A percentile compares a stretch with the other conserved stretches of the same genome.
phyloP scores from a whole-genome alignment of 1,139 yeast species.

The Blastobotrys petasosporus region DNA sequence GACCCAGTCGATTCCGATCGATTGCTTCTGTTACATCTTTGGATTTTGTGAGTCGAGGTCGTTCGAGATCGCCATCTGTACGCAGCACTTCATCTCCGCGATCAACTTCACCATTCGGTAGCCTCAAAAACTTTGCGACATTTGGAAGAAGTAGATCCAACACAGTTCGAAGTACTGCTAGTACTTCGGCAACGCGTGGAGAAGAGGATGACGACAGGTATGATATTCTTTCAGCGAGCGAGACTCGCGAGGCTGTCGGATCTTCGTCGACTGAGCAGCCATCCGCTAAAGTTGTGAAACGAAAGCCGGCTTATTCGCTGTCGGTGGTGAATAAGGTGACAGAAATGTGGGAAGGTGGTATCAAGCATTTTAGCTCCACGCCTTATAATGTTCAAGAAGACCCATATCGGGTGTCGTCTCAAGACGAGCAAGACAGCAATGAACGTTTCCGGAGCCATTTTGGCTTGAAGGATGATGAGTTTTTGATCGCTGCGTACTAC shows the following conservation, averaged over 20 bases:
- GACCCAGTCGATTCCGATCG: too few relatives aligned
- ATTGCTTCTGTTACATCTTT: too few relatives aligned
- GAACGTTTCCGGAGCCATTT: slow-evolving; percentile 58
- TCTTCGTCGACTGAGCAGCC: not conserved
- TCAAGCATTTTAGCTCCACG: slow-evolving; percentile 51
- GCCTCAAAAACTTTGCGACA: too few relatives aligned
- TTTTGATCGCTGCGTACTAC: slow-evolving; percentile 62
- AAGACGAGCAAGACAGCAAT: slow-evolving; percentile 44
- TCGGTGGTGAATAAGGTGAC: slow-evolving; percentile 37
- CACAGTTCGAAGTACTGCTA: too few relatives aligned
- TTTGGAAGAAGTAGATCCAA: too few relatives aligned
- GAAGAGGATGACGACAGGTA: slow-evolving; percentile 12
- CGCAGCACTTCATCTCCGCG: too few relatives aligned
- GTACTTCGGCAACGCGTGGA: not conserved
- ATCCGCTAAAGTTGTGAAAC: not conserved
- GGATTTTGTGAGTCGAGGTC: too few relatives aligned
- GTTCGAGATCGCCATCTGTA: too few relatives aligned
- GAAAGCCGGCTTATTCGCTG: slow-evolving; percentile 13
- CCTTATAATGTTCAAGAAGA: slow-evolving; percentile 16
- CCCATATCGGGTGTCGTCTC: slow-evolving; percentile 41
- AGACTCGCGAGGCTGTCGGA: not conserved
- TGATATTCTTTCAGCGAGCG: slow-evolving; percentile 11
- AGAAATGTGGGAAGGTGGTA: slow-evolving; percentile 58
- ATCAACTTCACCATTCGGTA: too few relatives aligned
- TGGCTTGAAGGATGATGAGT: slow-evolving; percentile 48